phyloP scores from a whole-genome alignment of 2,329 filamentous ascomycete species.

The Daldinia eschscholtzii region DNA sequence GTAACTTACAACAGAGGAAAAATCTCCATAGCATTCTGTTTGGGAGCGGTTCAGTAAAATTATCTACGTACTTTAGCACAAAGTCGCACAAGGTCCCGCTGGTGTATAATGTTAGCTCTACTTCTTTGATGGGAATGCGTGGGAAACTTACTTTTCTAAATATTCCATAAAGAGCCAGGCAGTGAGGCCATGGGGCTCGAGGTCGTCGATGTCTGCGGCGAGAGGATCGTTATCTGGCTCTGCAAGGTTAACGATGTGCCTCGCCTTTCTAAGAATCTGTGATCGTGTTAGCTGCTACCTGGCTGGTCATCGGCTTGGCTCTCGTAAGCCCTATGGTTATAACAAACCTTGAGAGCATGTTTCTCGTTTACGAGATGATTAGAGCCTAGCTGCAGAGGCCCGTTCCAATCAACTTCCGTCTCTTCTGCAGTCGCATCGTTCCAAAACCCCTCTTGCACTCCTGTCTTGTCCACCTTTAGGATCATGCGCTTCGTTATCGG shows the following conservation, averaged over 20 bases:
- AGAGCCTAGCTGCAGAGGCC: not conserved
- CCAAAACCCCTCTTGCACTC: not conserved
- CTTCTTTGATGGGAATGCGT: not conserved
- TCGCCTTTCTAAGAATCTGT: not conserved
- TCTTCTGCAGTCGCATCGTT: not conserved
- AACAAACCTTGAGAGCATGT: not conserved
- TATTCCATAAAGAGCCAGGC: not conserved
- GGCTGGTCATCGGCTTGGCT: too few species aligned
- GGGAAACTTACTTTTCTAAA: not conserved
- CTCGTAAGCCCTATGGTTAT: not conserved
- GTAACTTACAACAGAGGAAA: slow-evolving; percentile 5
- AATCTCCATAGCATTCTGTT: slow-evolving; percentile 9
- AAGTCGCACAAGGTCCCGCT: slow-evolving; percentile 6
- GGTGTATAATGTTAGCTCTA: not conserved
- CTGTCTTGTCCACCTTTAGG: not conserved
- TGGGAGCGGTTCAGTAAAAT: not conserved
- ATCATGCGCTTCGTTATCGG: not conserved
- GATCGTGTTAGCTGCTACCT: not conserved
- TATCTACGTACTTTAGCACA: not conserved
- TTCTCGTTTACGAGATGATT: not conserved
- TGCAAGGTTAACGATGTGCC: not conserved
- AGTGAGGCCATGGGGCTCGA: not conserved
- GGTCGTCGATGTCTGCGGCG: not conserved
- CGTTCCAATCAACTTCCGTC: not conserved
- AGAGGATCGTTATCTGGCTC: slow-evolving; percentile 2